phyloP scores from a whole-genome alignment of 2,329 filamentous ascomycete genomes.

The Pezizomycotina sp. region DNA sequence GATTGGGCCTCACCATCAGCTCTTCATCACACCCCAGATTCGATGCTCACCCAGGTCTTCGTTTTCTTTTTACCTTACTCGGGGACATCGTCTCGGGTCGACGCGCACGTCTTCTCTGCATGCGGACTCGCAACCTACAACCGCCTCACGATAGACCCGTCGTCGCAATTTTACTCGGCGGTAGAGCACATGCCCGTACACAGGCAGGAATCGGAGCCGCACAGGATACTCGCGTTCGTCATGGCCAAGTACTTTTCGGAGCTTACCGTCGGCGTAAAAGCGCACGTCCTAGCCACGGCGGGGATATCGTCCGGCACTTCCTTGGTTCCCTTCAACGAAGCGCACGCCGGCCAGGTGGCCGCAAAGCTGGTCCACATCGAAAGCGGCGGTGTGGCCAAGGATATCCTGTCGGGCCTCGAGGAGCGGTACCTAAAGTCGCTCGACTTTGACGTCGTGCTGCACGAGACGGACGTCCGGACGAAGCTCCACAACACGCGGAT shows the following conservation, averaged over 20 bases:
- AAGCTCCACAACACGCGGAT: constrained; percentile 8
- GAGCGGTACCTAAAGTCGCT: constrained; percentile 70
- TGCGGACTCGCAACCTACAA: constrained; percentile 81
- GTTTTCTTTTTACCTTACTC: constrained; percentile 87
- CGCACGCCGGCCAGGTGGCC: constrained; percentile 82
- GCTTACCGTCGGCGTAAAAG: constrained; percentile 58
- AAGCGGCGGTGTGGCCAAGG: constrained; percentile 51
- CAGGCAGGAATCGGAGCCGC: constrained; percentile 76
- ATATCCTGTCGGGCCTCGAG: constrained; percentile 58
- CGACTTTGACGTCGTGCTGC: constrained; percentile 74
- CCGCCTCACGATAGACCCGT: constrained; percentile 82
- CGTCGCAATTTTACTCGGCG: constrained; percentile 75
- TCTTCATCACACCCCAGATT: constrained; percentile 82
- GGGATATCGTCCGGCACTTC: constrained; percentile 39
- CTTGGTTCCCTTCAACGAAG: constrained; percentile 64
- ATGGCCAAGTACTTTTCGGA: constrained; percentile 89
- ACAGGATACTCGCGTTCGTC: constrained; percentile 77
- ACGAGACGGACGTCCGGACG: constrained; percentile 44
- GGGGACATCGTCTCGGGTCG: constrained; percentile 82
- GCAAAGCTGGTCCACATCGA: constrained; percentile 71
- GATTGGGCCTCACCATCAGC: constrained; percentile 39
- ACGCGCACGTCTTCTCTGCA: constrained; percentile 79
- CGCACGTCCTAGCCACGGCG: constrained; percentile 40
- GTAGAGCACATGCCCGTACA: constrained; percentile 80
- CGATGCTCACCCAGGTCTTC: constrained; percentile 64